Evolutionary conservation across 208 protist genomes (phyloP), one percentile per base, ranked within the genome.

Genomic region (Endotrypanum monterogeii): DNA sequence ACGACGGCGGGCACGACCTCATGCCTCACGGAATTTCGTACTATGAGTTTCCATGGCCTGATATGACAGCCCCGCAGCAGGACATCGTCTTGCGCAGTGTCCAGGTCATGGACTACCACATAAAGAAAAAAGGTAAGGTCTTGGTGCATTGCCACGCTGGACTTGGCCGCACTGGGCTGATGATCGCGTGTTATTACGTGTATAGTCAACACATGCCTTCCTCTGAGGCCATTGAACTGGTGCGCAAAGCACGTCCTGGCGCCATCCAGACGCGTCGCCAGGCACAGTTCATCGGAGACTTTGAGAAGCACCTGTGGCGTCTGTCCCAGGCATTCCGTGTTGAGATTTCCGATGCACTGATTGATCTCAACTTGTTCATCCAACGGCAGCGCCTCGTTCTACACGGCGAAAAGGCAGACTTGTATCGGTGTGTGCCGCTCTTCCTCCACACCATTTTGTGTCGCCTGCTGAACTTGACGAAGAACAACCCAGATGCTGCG

Each of bases 81-180:
- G 89, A 97, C 71, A 79, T 97, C 16, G 93, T 97, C 41, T 73
- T 98, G 75, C 85, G 89, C 71, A 96, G 91, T 69, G 91, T 98
- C 25, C 93, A 98, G 75, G 87, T 96, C 72, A 98, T 98, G 90
- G 85, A 94, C 81, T 92, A 89, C 67, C 92, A 97, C 74, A 86
- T 96, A 32, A 90, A 93, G 75, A 94, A 93, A 41, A 89, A 90
- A 55, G 89, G 88, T 39, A 89, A 92, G 69, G 90, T 97, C 74
- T 77, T 97, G 9, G 91, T 98, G 68, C 93, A 98, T 88, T 98
- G 95, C 83, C 93, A 98, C 82, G 95, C 95, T 12, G 95, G 95
- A 16, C 87, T 98, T 16, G 95, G 95, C 37, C 83, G 95, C 55
- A 98, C 95, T 0, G 95, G 93, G 14, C 83, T 98, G 37, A 93